These are phyloP conservation scores for Curvularia sp. DNA, from an alignment of 2,329 filamentous ascomycete genomes.

Conservation along the genomic window DNA sequence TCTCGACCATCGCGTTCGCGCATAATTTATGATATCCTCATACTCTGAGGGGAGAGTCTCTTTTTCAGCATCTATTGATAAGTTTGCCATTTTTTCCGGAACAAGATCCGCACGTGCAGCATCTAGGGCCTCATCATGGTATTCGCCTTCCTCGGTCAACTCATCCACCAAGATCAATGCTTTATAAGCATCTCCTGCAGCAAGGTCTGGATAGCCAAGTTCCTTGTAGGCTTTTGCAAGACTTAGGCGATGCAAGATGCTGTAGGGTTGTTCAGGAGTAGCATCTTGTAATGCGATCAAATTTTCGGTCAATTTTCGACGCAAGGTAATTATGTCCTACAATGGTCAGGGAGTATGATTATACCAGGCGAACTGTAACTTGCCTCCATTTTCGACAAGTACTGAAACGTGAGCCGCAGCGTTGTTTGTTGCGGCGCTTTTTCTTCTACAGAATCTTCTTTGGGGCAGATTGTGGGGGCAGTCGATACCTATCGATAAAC, in stretches of 20 bases:
- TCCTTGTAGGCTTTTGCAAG: conserved; percentile 74
- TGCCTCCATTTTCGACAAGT: conserved; percentile 20
- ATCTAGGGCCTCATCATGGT: conserved; percentile 71
- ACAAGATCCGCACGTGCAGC: conserved; percentile 53
- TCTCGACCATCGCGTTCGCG: conserved; percentile 32
- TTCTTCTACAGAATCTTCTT: conserved; percentile 14
- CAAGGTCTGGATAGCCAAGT: conserved; percentile 87
- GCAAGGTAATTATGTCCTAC: conserved; percentile 11
- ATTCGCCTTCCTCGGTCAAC: conserved; percentile 78
- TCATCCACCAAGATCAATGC: conserved; percentile 88
- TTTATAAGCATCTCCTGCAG: conserved; percentile 86
- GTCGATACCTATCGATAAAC: conserved; percentile 14
- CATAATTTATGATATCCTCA: conserved; percentile 28
- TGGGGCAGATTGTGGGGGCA: conserved; percentile 7
- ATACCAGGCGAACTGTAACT: neutral
- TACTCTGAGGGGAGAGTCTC: conserved; percentile 8
- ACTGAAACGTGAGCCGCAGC: neutral
- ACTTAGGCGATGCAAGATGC: conserved; percentile 57
- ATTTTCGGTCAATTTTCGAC: conserved; percentile 23
- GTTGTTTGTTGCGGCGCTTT: neutral
- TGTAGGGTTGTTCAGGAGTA: conserved; percentile 46
- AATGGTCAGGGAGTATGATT: conserved; percentile 1
- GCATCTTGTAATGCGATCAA: conserved; percentile 36
- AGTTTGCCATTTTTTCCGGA: conserved; percentile 15
- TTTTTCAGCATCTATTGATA: conserved; percentile 14